Evolutionary conservation across 805 yeast species (phyloP), one percentile per base, ranked within the genome.

Genomic region (Metschnikowia sp.): DNA sequence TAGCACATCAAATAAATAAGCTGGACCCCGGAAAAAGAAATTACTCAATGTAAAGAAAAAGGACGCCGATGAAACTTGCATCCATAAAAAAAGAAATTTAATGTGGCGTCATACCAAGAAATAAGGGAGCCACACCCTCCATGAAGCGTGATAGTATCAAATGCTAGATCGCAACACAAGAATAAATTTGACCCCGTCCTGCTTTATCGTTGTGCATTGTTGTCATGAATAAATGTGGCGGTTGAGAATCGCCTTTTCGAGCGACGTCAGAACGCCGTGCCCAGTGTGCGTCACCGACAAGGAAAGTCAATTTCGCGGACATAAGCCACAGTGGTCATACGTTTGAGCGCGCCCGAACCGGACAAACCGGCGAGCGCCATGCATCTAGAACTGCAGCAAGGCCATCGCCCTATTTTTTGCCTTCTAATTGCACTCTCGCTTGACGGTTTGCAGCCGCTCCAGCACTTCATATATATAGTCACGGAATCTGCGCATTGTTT

Each of bases 361-460:
- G 26, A 7, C 26, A 22, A 22, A 22, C 26, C 26, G 31, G 31
- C 31, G 37, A 9, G 37, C 37, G 33, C 12, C 32, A 13, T 4
- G 13, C 32, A 28, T 28, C 40, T 8, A 31, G 40, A 36, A 33
- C 37, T 39, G 48, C 44, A 45, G 36, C 31, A 18, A 15, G 36
- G 40, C 36, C 40, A 22, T 22, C 44, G 43, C 40, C 13, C 30
- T 15, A 22, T 38, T 44, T 36, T 26, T 13, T n/a, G 26, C 13
- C 36, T 40, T 29, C 12, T 31, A 30, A 18, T 6, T 10, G 19
- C 31, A n/a, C 39, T 15, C 30, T 37, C 42, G 45, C 44, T 33
- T 41, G 41, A 35, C 41, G 42, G 32, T 45, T 46, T 46, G 49
- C 49, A 46, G 42, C 49, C 45, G 45, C 39, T 13, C 32, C 40